A percentile compares a stretch with the other conserved stretches of the same genome.
Evolutionary conservation across 2,329 filamentous ascomycete genomes (phyloP).

Genomic region (Ciborinia camelliae): DNA sequence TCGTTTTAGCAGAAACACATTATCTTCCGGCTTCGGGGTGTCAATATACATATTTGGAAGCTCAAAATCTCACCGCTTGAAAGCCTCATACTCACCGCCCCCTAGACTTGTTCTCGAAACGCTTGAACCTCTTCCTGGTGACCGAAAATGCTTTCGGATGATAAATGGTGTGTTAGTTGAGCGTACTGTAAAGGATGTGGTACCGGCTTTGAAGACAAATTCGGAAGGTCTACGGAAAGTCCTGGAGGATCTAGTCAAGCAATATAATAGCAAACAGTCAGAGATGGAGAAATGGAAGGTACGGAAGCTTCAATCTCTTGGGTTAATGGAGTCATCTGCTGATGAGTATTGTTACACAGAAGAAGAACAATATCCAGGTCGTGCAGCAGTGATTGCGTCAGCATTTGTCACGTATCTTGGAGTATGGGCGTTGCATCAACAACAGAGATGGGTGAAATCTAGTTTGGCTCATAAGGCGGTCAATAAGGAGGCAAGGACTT

Average conservation of each 20-base stretch:
- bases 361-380: slow-evolving; percentile 86
- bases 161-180: slow-evolving; percentile 97
- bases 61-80: slow-evolving; percentile 28
- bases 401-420: slow-evolving; percentile 21
- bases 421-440: slow-evolving; percentile 31
- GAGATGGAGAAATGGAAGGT: slow-evolving; percentile 99
- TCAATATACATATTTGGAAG: neutral
- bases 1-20: neutral
- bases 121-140: slow-evolving; percentile 72
- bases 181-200: slow-evolving; percentile 86
- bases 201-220: slow-evolving; percentile 89
- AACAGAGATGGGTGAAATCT: slow-evolving; percentile 23
- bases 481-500: slow-evolving; percentile 20
- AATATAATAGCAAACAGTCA: slow-evolving; percentile 91
- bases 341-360: slow-evolving; percentile 49
- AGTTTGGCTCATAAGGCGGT: slow-evolving; percentile 30
- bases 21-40: neutral
- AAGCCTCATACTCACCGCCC: slow-evolving; percentile 41
- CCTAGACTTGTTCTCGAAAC: slow-evolving; percentile 89
- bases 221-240: slow-evolving; percentile 92
- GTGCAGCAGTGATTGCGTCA: slow-evolving; percentile 62
- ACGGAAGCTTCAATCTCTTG: slow-evolving; percentile 38
- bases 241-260: slow-evolving; percentile 88
- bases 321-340: slow-evolving; percentile 19
- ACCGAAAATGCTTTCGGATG: slow-evolving; percentile 97